Conservation (phyloP, 2,329 filamentous ascomycete species). For the Cladosporium velox region DNA sequence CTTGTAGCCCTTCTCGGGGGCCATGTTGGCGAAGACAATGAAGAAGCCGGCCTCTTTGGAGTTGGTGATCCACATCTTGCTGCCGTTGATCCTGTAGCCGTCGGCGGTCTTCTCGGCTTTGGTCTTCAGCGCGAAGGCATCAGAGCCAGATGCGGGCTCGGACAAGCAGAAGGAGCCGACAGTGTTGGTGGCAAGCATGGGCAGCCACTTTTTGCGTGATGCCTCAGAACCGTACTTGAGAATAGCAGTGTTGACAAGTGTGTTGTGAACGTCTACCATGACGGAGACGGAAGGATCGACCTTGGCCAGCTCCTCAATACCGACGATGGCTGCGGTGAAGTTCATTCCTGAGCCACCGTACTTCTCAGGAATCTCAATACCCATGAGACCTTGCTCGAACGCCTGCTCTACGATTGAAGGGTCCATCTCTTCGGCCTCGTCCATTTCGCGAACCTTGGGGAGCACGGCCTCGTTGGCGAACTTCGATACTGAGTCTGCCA, state of each 20-base stretch:
- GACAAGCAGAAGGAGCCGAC: constrained; percentile 56
- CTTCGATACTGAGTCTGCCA: constrained; percentile 86
- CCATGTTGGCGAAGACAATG: constrained; percentile 95
- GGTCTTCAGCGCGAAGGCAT: constrained; percentile 93
- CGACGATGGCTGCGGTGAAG: constrained; percentile 93
- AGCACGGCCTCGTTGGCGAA: constrained; percentile 87
- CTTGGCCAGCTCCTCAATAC: constrained; percentile 92
- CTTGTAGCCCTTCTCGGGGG: constrained; percentile 90
- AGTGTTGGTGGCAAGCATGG: constrained; percentile 84
- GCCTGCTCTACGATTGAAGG: constrained; percentile 82
- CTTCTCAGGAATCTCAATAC: constrained; percentile 95
- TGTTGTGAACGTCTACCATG: constrained; percentile 96
- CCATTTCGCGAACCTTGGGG: constrained; percentile 94
- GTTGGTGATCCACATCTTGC: constrained; percentile 99
- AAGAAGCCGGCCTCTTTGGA: constrained; percentile 91
- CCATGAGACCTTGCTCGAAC: constrained; percentile 97
- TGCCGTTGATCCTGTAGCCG: constrained; percentile 84
- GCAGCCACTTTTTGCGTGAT: constrained; percentile 82
- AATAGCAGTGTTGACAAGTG: constrained; percentile 90
- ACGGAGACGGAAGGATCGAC: constrained; percentile 95
- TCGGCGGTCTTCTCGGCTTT: constrained; percentile 80
- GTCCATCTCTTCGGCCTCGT: constrained; percentile 95
- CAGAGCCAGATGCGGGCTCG: constrained; percentile 73
- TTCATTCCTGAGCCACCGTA: constrained; percentile 98
- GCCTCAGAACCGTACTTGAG: constrained; percentile 78